These are phyloP conservation scores for Pythium vanterpoolii DNA, from an alignment of 352 stramenopile genomes.

Conservation along the genomic window DNA sequence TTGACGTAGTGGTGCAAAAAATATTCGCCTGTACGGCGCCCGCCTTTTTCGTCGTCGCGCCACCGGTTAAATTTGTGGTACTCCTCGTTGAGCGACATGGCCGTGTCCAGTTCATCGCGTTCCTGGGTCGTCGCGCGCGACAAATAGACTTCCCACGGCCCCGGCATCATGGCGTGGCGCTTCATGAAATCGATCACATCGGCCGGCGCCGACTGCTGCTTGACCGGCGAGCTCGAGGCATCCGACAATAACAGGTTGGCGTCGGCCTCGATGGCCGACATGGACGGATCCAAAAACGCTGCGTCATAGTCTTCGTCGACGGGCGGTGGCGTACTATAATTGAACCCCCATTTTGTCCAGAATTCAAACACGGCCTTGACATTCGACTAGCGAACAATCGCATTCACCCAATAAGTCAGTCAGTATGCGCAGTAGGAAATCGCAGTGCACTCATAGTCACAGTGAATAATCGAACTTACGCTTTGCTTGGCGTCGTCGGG, in stretches of 20 bases:
- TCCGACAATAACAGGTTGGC: conserved; percentile 56
- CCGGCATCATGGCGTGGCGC: conserved; percentile 62
- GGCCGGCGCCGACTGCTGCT: conserved; percentile 54
- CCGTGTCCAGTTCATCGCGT: conserved; percentile 65
- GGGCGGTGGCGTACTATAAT: conserved; percentile 48
- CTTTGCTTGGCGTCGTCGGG: conserved; percentile 54
- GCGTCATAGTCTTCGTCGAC: conserved; percentile 25
- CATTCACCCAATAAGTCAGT: background rate
- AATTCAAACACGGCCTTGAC: conserved; percentile 76
- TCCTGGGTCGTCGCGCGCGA: conserved; percentile 59
- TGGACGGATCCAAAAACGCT: conserved; percentile 34
- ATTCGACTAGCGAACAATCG: conserved; percentile 37
- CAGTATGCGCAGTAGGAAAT: too few species aligned
- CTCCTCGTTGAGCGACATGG: conserved; percentile 65
- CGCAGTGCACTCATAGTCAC: too few species aligned
- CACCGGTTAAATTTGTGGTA: conserved; percentile 80
- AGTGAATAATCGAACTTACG: conserved; percentile 55
- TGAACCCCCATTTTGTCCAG: conserved; percentile 79
- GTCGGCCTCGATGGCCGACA: conserved; percentile 62
- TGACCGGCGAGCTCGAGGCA: conserved; percentile 66
- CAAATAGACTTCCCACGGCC: conserved; percentile 80
- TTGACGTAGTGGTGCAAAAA: conserved; percentile 86
- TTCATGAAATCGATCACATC: conserved; percentile 83
- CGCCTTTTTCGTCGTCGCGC: conserved; percentile 66
- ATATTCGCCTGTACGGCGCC: conserved; percentile 63